A percentile compares a stretch with the other conserved stretches of the same genome.
These are phyloP conservation scores for Rhodomyrtus psidioides DNA, from an alignment of 441 rosid genomes.

Conservation along the genomic window DNA sequence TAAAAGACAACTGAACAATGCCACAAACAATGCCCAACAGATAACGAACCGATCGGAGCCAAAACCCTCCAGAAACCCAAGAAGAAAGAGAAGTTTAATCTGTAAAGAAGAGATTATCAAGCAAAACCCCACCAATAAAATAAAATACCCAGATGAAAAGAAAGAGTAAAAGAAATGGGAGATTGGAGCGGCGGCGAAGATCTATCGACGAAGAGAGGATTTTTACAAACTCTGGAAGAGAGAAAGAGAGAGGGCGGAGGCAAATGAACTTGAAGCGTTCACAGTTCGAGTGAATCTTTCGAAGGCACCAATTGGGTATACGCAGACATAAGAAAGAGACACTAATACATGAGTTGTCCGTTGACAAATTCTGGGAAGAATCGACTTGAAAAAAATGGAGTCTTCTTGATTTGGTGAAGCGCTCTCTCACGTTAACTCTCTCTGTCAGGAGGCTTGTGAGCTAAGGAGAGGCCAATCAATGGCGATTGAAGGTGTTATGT, in stretches of 20 bases:
- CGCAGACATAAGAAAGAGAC: neutral
- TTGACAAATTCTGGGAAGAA: neutral
- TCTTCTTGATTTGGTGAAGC: neutral
- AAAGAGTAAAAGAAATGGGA: neutral
- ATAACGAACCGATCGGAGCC: neutral
- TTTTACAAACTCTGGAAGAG: neutral
- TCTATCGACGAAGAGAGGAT: neutral
- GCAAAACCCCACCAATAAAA: neutral
- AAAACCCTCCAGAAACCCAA: neutral
- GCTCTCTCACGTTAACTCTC: neutral
- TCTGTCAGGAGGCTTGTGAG: neutral
- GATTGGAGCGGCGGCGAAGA: neutral
- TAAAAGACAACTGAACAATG: neutral
- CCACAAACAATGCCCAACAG: neutral
- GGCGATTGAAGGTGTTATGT: neutral
- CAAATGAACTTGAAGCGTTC: neutral
- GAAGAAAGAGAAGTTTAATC: neutral
- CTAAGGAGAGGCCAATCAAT: neutral
- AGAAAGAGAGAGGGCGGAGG: neutral
- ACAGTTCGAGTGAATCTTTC: neutral
- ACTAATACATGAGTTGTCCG: neutral
- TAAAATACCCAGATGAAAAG: neutral
- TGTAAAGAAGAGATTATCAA: neutral
- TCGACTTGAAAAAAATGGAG: neutral
- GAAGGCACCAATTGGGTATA: neutral